Percentiles rank a stretch among this genome's conserved stretches.
These are phyloP conservation scores for Psilocybe azurescens DNA, from an alignment of 768 basidiomycete genomes.

Conservation along the genomic window DNA sequence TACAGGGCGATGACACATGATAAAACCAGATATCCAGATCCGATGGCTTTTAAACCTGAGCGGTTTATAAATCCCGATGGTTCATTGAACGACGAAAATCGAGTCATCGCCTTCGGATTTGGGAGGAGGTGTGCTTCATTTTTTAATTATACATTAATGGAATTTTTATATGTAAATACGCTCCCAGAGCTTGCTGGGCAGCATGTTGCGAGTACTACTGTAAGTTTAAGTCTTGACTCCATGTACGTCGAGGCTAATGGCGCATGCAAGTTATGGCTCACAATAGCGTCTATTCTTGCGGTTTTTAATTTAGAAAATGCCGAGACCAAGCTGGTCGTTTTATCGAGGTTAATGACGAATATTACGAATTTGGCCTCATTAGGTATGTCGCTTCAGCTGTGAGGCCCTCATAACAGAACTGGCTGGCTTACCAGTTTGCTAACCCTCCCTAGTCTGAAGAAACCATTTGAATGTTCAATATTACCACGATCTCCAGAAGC, in stretches of 20 bases:
- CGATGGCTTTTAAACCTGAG: constrained; percentile 45
- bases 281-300: neutral
- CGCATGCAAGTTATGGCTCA: neutral
- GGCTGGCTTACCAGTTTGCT: too few relatives aligned
- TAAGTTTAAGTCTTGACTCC: neutral
- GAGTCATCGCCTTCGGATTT: constrained; percentile 42
- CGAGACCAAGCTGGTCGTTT: neutral
- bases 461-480: too few relatives aligned
- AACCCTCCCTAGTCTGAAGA: too few relatives aligned
- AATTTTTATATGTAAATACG: neutral
- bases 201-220: neutral
- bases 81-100: constrained; percentile 38
- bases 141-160: neutral
- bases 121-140: constrained; percentile 35
- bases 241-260: neutral
- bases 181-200: neutral
- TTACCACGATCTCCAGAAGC: too few relatives aligned
- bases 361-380: neutral
- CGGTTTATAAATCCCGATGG: constrained; percentile 46
- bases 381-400: too few relatives aligned
- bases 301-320: neutral
- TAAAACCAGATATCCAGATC: constrained; percentile 34
- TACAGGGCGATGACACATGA: constrained; percentile 39
- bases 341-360: neutral
- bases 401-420: too few relatives aligned